These are phyloP conservation scores for Paecilomyces sp. DNA, from an alignment of 2,329 filamentous ascomycete species.

Conservation along the genomic window DNA sequence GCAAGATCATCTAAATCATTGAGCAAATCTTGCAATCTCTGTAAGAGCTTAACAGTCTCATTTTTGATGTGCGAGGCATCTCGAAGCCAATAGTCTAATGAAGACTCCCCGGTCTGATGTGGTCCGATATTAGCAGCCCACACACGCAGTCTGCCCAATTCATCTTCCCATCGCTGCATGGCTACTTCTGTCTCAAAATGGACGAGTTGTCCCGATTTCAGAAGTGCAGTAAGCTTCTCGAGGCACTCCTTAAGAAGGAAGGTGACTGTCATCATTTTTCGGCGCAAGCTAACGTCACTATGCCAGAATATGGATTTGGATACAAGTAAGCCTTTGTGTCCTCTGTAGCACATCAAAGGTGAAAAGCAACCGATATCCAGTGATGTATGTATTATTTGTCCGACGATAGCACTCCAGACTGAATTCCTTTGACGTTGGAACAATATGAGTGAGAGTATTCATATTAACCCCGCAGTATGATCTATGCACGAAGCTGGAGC, in stretches of 20 bases:
- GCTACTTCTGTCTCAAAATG: neutral
- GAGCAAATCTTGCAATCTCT: constrained; percentile 3
- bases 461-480: neutral
- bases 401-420: neutral
- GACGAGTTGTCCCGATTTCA: neutral
- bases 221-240: neutral
- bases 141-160: constrained; percentile 13
- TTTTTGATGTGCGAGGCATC: constrained; percentile 17
- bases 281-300: no score
- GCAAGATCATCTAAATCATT: neutral
- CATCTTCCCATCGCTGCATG: constrained; percentile 9
- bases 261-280: neutral
- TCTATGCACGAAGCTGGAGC: neutral
- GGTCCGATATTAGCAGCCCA: constrained; percentile 28
- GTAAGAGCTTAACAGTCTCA: constrained; percentile 9
- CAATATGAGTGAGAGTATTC: neutral
- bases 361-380: neutral
- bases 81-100: constrained; percentile 22
- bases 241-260: neutral
- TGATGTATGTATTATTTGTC: neutral
- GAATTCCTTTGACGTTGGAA: neutral
- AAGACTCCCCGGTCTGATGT: constrained; percentile 17
- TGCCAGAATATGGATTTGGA: neutral
- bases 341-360: neutral
- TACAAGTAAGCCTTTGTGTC: neutral